Base-by-base conservation (phyloP, 768 basidiomycete species). In the Galerina marginata region DNA sequence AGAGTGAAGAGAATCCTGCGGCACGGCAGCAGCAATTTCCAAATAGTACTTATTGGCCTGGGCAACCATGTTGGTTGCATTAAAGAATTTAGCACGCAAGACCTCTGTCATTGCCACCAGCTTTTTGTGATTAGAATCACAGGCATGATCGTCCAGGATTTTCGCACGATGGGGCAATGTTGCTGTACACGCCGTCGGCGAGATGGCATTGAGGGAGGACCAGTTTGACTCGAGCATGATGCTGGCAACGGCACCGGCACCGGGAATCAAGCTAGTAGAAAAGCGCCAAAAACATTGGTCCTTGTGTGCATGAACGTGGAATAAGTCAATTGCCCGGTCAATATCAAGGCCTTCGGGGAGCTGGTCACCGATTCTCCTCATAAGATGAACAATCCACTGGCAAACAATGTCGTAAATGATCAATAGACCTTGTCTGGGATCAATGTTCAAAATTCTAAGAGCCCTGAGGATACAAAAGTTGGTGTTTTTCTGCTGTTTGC, bases 251-350 rank as follows among this genome's bases (percentile, higher is more conserved):
- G 51, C 37, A 4, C 48, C 66, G 0, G 62, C 38, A 0, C 67
- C 57, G 0, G 64, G 58, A 20, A 72, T 65, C 12, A 69, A 71
- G 2, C 59, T 44, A 0, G 63, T 39, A 4, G 68, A 55, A 64
- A 58, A 79, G 0, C 69, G 46, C 2, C 67, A 51, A 10, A 67
- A 68, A 52, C 75, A 76, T 39, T 74, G 15, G 0, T 66, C 56
- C 6, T 65, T 59, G 62, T 74, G 70, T 0, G 48, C 72, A 53
- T 73, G 72, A 0, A 74, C 63, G 54, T 74, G 68, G 58, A 71
- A 73, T 2, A 71, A 45, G 0, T 71, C 65, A 7, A 74, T 72
- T 2, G 63, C 69, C 0, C 39, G 54, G 0, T 63, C 50, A 1
- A 74, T 60, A 0, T 60, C 38, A 0, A 72, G 6, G 0, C 15